These are phyloP conservation scores for Phytophthora europaea DNA, from an alignment of 352 stramenopile species.

Conservation along the genomic window DNA sequence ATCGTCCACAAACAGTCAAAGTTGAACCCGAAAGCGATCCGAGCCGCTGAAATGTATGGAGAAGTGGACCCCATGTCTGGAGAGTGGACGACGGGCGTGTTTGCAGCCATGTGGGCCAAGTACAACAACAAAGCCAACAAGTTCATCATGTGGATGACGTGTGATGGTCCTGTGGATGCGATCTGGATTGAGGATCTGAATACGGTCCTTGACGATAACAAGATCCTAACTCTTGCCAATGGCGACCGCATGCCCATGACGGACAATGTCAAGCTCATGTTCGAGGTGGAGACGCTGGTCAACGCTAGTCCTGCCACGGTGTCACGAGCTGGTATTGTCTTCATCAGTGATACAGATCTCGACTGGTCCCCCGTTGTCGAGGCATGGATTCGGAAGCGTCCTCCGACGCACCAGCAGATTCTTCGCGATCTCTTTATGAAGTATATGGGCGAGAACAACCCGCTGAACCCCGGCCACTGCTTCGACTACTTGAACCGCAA, in stretches of 20 bases:
- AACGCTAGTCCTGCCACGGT: conserved; percentile 98
- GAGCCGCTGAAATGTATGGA: conserved; percentile 98
- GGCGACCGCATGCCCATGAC: conserved; percentile 99
- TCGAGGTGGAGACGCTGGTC: conserved; percentile 97
- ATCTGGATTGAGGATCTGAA: conserved; percentile 99
- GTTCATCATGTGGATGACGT: conserved; percentile 99
- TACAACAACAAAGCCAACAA: conserved; percentile 98
- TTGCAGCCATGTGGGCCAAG: conserved; percentile 98
- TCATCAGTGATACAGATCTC: conserved; percentile 98
- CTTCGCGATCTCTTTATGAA: conserved; percentile 95
- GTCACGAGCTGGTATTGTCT: conserved; percentile 98
- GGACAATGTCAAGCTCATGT: conserved; percentile 98
- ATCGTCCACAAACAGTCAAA: conserved; percentile 97
- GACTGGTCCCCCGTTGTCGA: conserved; percentile 98
- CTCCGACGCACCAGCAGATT: conserved; percentile 88
- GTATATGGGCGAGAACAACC: conserved; percentile 96
- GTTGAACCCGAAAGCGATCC: conserved; percentile 98
- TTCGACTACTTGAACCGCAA: conserved; percentile 97
- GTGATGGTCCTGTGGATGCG: conserved; percentile 97
- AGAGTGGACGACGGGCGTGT: conserved; percentile 98
- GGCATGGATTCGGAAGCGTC: conserved; percentile 96
- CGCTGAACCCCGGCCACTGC: conserved; percentile 94
- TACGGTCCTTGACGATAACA: conserved; percentile 98
- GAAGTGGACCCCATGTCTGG: conserved; percentile 97
- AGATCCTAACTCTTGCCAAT: conserved; percentile 97